Percentiles rank a stretch among this genome's conserved stretches.
Conservation (phyloP, 1,284 basidiomycete genomes). For the Ceratobasidium theobromae region DNA sequence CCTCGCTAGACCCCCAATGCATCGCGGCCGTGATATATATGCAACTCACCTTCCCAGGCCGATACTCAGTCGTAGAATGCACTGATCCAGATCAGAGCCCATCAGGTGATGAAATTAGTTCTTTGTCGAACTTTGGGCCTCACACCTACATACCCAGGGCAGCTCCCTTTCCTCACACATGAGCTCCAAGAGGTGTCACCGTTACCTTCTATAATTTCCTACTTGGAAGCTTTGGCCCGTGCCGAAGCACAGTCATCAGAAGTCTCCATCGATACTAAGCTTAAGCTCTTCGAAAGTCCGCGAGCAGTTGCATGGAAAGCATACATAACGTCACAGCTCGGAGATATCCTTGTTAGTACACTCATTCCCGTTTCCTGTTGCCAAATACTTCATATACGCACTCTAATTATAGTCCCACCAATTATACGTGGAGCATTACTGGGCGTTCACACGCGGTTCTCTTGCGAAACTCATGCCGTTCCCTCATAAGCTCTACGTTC, state of each 20-base stretch:
- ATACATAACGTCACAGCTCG: conserved; percentile 64
- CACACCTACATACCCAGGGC: conserved; percentile 50
- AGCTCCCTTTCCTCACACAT: conserved; percentile 67
- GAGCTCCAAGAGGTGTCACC: conserved; percentile 54
- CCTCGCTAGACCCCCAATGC: conserved; percentile 66
- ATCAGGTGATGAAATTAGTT: conserved; percentile 54
- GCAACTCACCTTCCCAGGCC: conserved; percentile 63
- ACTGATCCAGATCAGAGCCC: conserved; percentile 72
- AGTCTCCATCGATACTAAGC: conserved; percentile 50
- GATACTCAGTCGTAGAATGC: conserved; percentile 61
- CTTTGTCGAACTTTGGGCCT: neutral
- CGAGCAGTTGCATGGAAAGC: conserved; percentile 61
- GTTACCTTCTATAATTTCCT: conserved; percentile 62
- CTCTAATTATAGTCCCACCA: conserved; percentile 51
- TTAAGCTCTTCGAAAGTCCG: conserved; percentile 52
- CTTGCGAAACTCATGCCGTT: conserved; percentile 60
- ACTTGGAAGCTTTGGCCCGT: conserved; percentile 52
- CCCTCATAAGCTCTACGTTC: conserved; percentile 72
- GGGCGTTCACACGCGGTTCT: conserved; percentile 53
- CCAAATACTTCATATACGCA: neutral
- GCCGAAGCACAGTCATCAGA: conserved; percentile 36
- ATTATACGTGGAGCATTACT: conserved; percentile 66
- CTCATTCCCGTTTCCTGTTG: conserved; percentile 17
- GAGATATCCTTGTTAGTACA: conserved; percentile 65
- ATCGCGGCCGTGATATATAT: conserved; percentile 64